Conservation (phyloP, 176 grass and related monocot genomes). For the Areca catechu region DNA sequence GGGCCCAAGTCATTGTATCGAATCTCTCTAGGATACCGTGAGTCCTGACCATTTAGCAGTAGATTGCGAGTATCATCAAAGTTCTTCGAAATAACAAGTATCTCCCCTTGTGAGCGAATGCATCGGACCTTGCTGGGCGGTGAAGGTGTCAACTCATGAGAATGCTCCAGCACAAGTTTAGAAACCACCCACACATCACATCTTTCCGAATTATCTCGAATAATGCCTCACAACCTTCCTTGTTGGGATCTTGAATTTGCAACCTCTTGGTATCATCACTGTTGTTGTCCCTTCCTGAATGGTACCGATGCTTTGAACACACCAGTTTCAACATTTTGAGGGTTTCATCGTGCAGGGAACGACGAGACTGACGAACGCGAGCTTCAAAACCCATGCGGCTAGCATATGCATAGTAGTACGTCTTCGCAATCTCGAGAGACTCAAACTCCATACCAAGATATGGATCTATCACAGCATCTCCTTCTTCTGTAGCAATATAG, state of each 20-base stretch:
- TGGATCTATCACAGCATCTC: constrained; percentile 52
- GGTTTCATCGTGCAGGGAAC: constrained; percentile 70
- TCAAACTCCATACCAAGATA: constrained; percentile 85
- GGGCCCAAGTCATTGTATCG: constrained; percentile 75
- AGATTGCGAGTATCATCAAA: constrained; percentile 85
- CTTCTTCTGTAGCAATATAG: constrained; percentile 52
- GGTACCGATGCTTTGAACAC: constrained; percentile 87
- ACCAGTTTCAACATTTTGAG: constrained; percentile 98
- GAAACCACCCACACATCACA: constrained; percentile 62
- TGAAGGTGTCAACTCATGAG: constrained; percentile 55
- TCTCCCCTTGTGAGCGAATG: constrained; percentile 81
- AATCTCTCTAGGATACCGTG: constrained; percentile 41
- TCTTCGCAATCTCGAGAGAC: constrained; percentile 70
- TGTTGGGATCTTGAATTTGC: constrained; percentile 31
- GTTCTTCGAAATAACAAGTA: constrained; percentile 94
- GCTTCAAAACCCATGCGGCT: constrained; percentile 76
- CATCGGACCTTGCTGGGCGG: constrained; percentile 64
- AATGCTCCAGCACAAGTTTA: constrained; percentile 84
- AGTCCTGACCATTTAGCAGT: constrained; percentile 57
- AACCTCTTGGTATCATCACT: constrained; percentile 51
- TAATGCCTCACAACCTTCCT: constrained; percentile 67
- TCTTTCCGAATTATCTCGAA: constrained; percentile 94
- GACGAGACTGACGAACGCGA: constrained; percentile 72
- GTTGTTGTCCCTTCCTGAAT: constrained; percentile 61
- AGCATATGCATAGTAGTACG: constrained; percentile 84